These are phyloP conservation scores for Fusarium decemcellulare DNA, from an alignment of 2,329 filamentous ascomycete genomes.

Conservation along the genomic window DNA sequence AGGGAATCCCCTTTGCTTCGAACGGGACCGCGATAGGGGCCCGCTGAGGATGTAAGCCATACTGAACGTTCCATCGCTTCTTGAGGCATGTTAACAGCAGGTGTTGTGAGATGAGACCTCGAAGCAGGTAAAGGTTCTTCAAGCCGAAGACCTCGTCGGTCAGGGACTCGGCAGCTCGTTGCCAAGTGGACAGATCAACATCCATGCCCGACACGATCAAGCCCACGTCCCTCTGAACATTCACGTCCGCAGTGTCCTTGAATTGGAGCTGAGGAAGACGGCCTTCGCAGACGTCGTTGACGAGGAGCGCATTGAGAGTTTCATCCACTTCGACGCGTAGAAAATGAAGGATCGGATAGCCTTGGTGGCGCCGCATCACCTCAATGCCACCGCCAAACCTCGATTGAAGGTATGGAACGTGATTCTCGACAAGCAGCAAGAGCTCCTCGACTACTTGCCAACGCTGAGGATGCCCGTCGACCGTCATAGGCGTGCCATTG, in stretches of 20 bases:
- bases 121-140: conserved; percentile 64
- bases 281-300: conserved; percentile 57
- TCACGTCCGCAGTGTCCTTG: neutral
- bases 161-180: conserved; percentile 36
- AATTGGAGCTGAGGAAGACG: conserved; percentile 29
- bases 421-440: conserved; percentile 56
- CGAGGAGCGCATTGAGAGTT: conserved; percentile 56
- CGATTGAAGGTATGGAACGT: conserved; percentile 54
- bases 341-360: conserved; percentile 72
- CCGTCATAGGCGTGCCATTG: conserved; percentile 59
- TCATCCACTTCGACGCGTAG: conserved; percentile 63
- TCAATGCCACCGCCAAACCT: conserved; percentile 62
- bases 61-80: conserved; percentile 78
- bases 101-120: conserved; percentile 72
- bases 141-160: conserved; percentile 52
- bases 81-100: conserved; percentile 71
- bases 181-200: neutral
- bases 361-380: conserved; percentile 55
- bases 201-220: conserved; percentile 5
- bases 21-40: conserved; percentile 77
- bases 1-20: conserved; percentile 75
- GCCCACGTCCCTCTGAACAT: neutral
- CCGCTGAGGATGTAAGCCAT: conserved; percentile 68
- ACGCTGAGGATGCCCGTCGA: conserved; percentile 68
- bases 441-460: conserved; percentile 63